phyloP scores from a whole-genome alignment of 2,329 filamentous ascomycete genomes.

The Apiospora malaysiana region DNA sequence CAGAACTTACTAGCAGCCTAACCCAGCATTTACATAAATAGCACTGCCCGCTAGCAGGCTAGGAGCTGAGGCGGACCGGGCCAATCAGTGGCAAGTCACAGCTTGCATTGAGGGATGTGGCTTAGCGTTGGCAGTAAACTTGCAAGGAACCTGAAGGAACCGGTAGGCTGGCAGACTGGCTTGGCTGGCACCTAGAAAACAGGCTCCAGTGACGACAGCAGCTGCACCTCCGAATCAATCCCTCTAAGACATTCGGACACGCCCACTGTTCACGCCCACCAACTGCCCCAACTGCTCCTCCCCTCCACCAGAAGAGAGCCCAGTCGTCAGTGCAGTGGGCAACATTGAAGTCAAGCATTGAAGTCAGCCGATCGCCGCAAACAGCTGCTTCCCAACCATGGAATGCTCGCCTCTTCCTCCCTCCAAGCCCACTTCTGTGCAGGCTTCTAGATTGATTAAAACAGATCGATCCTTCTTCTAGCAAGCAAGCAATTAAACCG shows the following conservation, averaged over 20 bases:
- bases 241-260: not conserved
- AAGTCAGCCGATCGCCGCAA: constrained; percentile 14
- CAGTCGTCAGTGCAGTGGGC: not conserved
- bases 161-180: too few species aligned
- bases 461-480: not conserved
- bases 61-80: not conserved
- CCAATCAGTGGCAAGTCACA: not conserved
- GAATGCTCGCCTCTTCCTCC: not conserved
- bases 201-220: not conserved
- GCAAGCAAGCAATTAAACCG: not conserved
- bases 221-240: not conserved
- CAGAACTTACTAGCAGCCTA: too few species aligned
- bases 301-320: not conserved
- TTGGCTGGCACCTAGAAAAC: too few species aligned
- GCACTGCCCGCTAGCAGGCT: not conserved
- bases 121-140: not conserved
- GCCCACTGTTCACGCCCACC: not conserved
- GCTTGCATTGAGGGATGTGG: not conserved
- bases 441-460: not conserved
- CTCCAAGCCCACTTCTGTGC: constrained; percentile 7
- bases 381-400: not conserved
- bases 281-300: not conserved
- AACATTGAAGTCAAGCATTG: too few species aligned
- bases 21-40: not conserved
- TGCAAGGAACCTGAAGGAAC: not conserved